phyloP scores from a whole-genome alignment of 371 early-diverging fungal species.

The Basidiobolus meristosporus region DNA sequence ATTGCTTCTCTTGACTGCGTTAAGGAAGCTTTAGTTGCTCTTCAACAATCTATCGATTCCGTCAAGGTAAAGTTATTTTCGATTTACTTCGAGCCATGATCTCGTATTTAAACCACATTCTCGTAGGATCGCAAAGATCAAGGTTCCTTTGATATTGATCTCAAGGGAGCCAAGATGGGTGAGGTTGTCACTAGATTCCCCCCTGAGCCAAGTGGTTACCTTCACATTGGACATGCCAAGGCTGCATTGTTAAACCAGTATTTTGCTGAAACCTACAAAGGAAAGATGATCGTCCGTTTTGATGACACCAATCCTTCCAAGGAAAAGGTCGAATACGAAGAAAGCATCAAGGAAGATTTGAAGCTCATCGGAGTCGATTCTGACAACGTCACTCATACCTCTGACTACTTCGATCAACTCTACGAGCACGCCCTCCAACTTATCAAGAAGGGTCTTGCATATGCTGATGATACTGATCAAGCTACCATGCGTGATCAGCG shows the following conservation, averaged over 20 bases:
- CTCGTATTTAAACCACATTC: no score
- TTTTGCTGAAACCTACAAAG: constrained; percentile 86
- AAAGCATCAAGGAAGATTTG: constrained; percentile 86
- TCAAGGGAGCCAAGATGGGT: constrained; percentile 65
- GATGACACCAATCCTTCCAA: constrained; percentile 99
- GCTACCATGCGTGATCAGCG: constrained; percentile 87
- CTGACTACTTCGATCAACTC: constrained; percentile 87
- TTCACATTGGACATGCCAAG: constrained; percentile 99
- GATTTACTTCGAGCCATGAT: no score
- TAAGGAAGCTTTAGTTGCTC: constrained; percentile 21
- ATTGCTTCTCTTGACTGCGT: constrained; percentile 39
- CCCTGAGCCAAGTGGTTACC: constrained; percentile 96
- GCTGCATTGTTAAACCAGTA: constrained; percentile 97
- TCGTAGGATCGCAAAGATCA: constrained; percentile 38
- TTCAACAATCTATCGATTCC: constrained; percentile 22
- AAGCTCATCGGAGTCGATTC: constrained; percentile 68
- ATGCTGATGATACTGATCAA: constrained; percentile 91
- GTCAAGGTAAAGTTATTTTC: constrained; percentile 8
- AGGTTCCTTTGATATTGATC: constrained; percentile 84
- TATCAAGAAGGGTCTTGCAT: constrained; percentile 89
- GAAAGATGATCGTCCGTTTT: constrained; percentile 92
- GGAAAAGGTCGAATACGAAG: constrained; percentile 92
- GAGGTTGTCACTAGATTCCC: constrained; percentile 94
- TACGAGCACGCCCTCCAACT: constrained; percentile 73
- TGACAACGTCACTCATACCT: constrained; percentile 75